Conservation (phyloP, 441 rosid species). For the Brassica hybrid region DNA sequence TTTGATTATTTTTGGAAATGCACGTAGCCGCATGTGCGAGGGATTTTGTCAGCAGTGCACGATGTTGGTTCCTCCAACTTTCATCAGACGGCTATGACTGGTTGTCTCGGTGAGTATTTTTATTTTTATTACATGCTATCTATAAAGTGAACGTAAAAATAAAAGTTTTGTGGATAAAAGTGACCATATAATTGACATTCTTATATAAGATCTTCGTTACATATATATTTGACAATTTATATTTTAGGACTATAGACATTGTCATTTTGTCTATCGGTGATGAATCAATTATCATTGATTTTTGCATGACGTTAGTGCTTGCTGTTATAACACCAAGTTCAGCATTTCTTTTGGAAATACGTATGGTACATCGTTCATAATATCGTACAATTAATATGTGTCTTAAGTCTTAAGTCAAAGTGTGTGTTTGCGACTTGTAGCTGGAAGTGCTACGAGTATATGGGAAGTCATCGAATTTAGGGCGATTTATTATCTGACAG, state of each 20-base stretch:
- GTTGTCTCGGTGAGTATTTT: background rate
- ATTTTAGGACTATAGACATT: no score
- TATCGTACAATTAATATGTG: background rate
- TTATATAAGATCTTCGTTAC: no score
- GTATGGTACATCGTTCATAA: background rate
- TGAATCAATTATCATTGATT: background rate
- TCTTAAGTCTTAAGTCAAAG: background rate
- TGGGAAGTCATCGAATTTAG: background rate
- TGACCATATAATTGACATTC: background rate
- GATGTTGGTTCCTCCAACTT: slow-evolving; percentile 23
- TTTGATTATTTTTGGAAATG: slow-evolving; percentile 34
- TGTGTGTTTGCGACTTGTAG: background rate
- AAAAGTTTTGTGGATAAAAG: background rate
- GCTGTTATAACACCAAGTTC: background rate
- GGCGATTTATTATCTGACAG: background rate
- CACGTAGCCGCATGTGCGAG: slow-evolving; percentile 52
- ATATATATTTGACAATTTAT: no score
- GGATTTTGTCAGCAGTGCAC: slow-evolving; percentile 21
- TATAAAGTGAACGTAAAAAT: background rate
- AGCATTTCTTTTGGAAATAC: background rate
- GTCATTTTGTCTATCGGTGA: background rate
- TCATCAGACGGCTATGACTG: slow-evolving; percentile 1
- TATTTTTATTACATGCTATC: background rate
- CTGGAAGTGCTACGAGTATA: background rate
- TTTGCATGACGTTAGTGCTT: background rate